Base-by-base conservation (phyloP, 2,329 filamentous ascomycete genomes). In the Penicillium sclerotiorum region DNA sequence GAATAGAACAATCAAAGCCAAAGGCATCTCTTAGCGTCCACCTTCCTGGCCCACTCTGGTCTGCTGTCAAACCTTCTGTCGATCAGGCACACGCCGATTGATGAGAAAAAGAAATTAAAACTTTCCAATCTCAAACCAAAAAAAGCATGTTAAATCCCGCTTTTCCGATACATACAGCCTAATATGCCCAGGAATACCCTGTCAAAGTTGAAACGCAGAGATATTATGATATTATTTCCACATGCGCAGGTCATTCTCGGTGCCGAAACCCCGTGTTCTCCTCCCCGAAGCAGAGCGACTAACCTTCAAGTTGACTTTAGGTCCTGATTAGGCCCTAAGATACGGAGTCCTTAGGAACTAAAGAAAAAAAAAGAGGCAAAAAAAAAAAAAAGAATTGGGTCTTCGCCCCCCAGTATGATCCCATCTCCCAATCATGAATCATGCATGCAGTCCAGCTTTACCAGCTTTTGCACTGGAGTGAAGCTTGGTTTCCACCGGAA, bases 11-110 rank as follows among this genome's bases (percentile, higher is more conserved):
- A 46, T 50, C 32, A 40, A 55, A 50, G 42, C 45, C 47, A 50
- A 39, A 32, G 37, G n/a, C n/a, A n/a, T n/a, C n/a, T n/a, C 25
- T 15, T 50, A 52, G 52, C 36, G 45, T 27, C 35, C 23, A 44
- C 47, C 50, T 42, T 53, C 30, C 35, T 42, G 47, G 46, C 30
- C 54, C 58, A 57, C 54, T 40, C 38, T 39, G 21, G 28, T 7
- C 32, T 40, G 46, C 47, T 52, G 57, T 60, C 57, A 58, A 53
- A 50, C 33, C 27, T 33, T 47, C 45, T n/a, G 58, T 58, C 55
- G 58, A 61, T 61, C 57, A 61, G 57, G 45, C 33, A 56, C 48
- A 45, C 22, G n/a, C 15, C 17, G 7, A 23, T 21, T 17, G 18
- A 21, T 8, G 2, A 37, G 21, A 21, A 37, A 21, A 21, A 37